Evolutionary conservation across 768 basidiomycete genomes (phyloP), one percentile per base, ranked within the genome.

Genomic region (Termitomyces sp.): DNA sequence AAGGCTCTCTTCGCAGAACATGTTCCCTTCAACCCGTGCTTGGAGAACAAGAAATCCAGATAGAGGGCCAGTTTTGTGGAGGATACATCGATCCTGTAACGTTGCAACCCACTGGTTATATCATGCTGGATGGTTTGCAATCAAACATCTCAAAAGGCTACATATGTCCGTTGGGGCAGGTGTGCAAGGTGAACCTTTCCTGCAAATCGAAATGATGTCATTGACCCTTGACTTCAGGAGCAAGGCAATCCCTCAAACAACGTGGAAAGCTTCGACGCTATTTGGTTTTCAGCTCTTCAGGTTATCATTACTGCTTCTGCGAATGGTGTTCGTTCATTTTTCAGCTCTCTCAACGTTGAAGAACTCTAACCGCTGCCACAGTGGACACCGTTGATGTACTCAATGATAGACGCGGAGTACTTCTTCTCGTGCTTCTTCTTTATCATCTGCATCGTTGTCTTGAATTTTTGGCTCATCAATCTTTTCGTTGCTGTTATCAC

Each of bases 401-500:
- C 70, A 17, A 86, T 90, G 75, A 89, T 97, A 66, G 90, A 93
- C 63, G 77, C 94, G 0, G 96, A 98, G 65, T 95, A 87, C 70
- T 90, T 88, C 66, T 71, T 87, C n/a, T 90, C 93, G 1, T 87
- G 81, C 58, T 74, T 94, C 56, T 98, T 91, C 73, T 97, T 91
- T 74, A 86, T 98, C 57, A 71, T 84, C 30, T 86, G 85, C 53
- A 74, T 98, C 57, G 73, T 98, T 60, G 80, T 97, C 22, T 78
- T 98, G 62, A 96, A 98, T 69, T 92, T 97, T 67, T 93, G 91
- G 91, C 77, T 96, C 55, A 87, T 95, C 76, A 93, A 94, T 66
- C 70, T 97, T 43, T 89, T 95, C 66, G 91, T 97, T 54, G 94
- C 95, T 17, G 93, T 97, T n/a, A 95, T 96, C 59, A 92, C 93